These are phyloP conservation scores for Mortierella antarctica DNA, from an alignment of 192 early-diverging fungal species.

Conservation along the genomic window DNA sequence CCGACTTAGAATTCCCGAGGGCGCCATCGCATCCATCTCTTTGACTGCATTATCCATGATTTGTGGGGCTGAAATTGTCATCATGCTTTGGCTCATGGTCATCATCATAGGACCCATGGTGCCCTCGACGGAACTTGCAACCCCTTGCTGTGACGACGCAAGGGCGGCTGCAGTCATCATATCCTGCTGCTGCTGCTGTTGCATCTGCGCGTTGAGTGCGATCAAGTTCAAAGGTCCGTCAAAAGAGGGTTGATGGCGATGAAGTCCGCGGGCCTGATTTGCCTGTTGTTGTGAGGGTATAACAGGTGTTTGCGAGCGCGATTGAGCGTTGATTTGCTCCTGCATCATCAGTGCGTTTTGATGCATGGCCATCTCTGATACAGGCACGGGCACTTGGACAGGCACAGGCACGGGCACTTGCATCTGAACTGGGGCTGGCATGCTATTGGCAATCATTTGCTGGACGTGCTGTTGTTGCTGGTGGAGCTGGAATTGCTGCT, in stretches of 20 bases:
- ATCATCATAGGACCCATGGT: conserved; percentile 23
- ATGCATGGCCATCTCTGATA: conserved; percentile 16
- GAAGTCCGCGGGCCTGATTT: conserved; percentile 14
- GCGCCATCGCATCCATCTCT: conserved; percentile 17
- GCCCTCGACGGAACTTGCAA: conserved; percentile 30
- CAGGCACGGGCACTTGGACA: background rate
- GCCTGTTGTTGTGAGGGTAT: conserved; percentile 31
- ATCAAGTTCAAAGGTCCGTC: conserved; percentile 33
- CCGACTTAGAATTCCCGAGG: conserved; percentile 12
- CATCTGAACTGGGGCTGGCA: background rate
- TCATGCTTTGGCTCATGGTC: conserved; percentile 20
- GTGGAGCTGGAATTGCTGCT: conserved; percentile 7
- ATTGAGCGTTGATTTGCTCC: conserved; percentile 43
- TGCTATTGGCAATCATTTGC: conserved; percentile 12
- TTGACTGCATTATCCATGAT: conserved; percentile 18
- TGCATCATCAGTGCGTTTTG: conserved; percentile 39
- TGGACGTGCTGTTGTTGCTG: conserved; percentile 20
- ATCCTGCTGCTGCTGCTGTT: conserved; percentile 35
- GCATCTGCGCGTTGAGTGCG: conserved; percentile 34
- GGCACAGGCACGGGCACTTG: too few relatives aligned
- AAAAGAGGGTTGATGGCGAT: conserved; percentile 35
- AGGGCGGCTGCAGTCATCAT: conserved; percentile 28
- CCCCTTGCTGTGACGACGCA: conserved; percentile 28
- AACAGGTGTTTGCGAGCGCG: conserved; percentile 40
- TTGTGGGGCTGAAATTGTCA: conserved; percentile 13